Evolutionary conservation across 129 eudicot genomes (phyloP), one percentile per base, ranked within the genome.

Genomic region (Apium graveolens): DNA sequence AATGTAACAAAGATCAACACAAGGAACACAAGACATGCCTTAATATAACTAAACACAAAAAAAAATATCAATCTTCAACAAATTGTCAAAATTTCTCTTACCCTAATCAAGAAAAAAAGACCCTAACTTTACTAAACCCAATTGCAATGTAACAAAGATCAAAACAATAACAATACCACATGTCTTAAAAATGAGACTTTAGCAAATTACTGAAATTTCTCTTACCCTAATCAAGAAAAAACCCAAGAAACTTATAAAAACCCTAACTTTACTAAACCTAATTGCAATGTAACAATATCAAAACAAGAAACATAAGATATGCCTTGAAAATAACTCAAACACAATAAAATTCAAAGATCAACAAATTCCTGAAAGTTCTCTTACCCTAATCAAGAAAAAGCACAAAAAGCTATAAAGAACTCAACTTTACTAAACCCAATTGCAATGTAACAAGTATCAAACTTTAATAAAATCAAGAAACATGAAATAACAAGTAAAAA

Each of bases 391-490:
- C 68, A 26, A 26, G 68, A 48, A 32, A 72, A 34, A 51, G 26
- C 82, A 78, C 45, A 21, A 80, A 10, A 10, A 79, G 12, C 32
- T 0, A 5, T 46, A 79, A 55, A 35, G 53, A 79, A 24, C 70
- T 51, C 20, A 35, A 80, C 42, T 72, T 73, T 51, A 39, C 11
- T 16, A 71, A 80, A 73, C 34, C 46, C 81, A 55, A 66, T 20
- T n/a, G 51, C 34, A 55, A 38, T 49, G 73, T 51, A 71, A 70
- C 32, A n/a, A 42, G 46, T 74, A 39, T 12, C n/a, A 57, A 78
- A 69, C 2, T 44, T 1, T 0, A 12, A 44, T 12, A 44, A 44
- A 44, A 72, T 21, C 31, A 78, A 79, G 75, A 76, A 46, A 78
- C 16, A 32, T 35, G 3, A 32, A 26, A 74, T 29, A 11, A 44